Base-by-base conservation (phyloP, 2,329 filamentous ascomycete genomes). In the Colletotrichum caudatum region DNA sequence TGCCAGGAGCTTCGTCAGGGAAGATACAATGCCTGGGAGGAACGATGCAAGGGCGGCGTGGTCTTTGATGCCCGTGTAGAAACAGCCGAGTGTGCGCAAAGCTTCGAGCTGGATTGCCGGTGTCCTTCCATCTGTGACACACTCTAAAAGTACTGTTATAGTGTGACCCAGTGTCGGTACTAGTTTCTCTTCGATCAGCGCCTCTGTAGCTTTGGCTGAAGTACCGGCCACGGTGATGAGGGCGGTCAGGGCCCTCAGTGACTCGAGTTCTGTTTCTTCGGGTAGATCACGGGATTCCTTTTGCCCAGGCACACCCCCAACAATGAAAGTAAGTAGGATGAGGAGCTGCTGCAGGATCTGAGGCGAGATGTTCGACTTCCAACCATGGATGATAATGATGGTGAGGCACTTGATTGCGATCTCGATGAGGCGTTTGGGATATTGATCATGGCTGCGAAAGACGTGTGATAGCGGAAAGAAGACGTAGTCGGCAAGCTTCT, bases 391-490 rank as follows among this genome's bases (percentile, higher is more conserved):
- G 48, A 98, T 87, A 37, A 99, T 86, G 20, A 94, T 83, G 14
- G 89, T 87, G 44, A 98, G 84, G 75, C 93, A 95, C 78, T 90
- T 90, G 57, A 98, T 85, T 39, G 92, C 91, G 54, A 93, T 82
- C 79, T 99, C 96, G 9, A 96, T 83, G 51, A 93, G 84, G 46
- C 88, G 87, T 58, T 93, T 88, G 0, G 95, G 91, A 65, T 95
- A 89, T 59, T 88, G 86, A 73, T 92, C 89, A 75, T 93, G 92
- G 73, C 91, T 88, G 70, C 94, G 91, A 76, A 99, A 91, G 50
- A 98, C 90, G 76, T 96, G 92, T 0, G 94, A 94, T 0, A 99
- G 84, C 0, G 96, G 96, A 74, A 98, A 97, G 84, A 98, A 98
- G 77, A 93, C 88, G 84, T 98, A 99, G 83, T 98, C 95, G 18